Evolutionary conservation across 2,329 filamentous ascomycete species (phyloP).

Genomic region (Sordariomycetes sp.): DNA sequence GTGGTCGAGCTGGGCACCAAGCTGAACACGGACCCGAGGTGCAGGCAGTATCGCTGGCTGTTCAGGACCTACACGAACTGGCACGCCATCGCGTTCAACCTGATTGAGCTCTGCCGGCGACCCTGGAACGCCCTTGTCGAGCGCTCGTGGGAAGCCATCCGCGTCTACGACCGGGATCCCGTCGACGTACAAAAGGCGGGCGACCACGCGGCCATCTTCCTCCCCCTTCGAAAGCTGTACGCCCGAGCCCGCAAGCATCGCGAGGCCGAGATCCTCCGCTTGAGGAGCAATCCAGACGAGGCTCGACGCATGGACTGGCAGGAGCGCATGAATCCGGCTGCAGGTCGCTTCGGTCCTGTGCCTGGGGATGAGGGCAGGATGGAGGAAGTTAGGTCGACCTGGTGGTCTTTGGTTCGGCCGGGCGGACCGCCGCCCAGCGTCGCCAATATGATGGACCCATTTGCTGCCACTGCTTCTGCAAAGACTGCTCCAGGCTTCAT

Average conservation of each 20-base stretch:
- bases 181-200: slow-evolving; percentile 33
- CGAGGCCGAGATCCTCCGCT: slow-evolving; percentile 37
- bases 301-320: slow-evolving; percentile 38
- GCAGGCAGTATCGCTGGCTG: slow-evolving; percentile 37
- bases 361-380: slow-evolving; percentile 35
- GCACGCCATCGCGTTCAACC: slow-evolving; percentile 39
- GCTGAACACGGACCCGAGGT: slow-evolving; percentile 48
- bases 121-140: slow-evolving; percentile 41
- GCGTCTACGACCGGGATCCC: slow-evolving; percentile 26
- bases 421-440: slow-evolving; percentile 11
- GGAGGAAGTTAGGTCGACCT: slow-evolving; percentile 36
- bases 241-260: slow-evolving; percentile 42
- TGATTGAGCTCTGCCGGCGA: slow-evolving; percentile 35
- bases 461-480: neutral
- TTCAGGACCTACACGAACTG: slow-evolving; percentile 42
- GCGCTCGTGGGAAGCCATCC: slow-evolving; percentile 38
- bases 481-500: too few species aligned
- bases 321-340: slow-evolving; percentile 33
- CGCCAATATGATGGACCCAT: neutral
- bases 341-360: slow-evolving; percentile 36
- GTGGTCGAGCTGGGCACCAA: slow-evolving; percentile 62
- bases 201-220: slow-evolving; percentile 38
- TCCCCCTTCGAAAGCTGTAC: slow-evolving; percentile 46
- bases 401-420: slow-evolving; percentile 38
- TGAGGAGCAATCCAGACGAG: slow-evolving; percentile 37